phyloP scores from a whole-genome alignment of 495 filamentous ascomycete genomes.

The Pyronema domesticum region DNA sequence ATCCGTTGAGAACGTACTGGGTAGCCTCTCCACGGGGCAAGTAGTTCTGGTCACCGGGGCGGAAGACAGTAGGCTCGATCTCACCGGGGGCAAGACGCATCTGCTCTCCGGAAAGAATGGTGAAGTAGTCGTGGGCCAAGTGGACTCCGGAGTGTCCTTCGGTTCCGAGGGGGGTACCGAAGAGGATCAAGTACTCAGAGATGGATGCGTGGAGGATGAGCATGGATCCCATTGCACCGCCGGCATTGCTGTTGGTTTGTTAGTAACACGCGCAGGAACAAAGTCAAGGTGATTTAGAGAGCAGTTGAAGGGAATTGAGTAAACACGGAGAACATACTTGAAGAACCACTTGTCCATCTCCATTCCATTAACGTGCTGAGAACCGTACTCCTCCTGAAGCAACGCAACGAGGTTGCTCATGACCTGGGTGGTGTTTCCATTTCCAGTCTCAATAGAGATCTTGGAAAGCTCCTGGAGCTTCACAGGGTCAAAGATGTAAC shows the following conservation, averaged over 20 bases:
- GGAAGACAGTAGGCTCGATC: conserved; percentile 57
- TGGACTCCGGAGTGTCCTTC: conserved; percentile 76
- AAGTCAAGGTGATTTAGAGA: neutral
- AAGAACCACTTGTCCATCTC: conserved; percentile 49
- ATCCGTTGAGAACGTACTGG: conserved; percentile 69
- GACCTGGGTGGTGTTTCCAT: conserved; percentile 45
- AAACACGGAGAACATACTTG: conserved; percentile 29
- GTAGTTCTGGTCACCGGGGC: conserved; percentile 58
- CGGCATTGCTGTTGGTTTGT: conserved; percentile 39
- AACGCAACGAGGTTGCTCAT: conserved; percentile 33
- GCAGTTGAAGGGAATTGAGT: neutral
- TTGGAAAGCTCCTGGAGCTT: conserved; percentile 51
- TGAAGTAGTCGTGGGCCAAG: conserved; percentile 84
- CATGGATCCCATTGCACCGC: conserved; percentile 79
- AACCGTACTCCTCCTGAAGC: conserved; percentile 30
- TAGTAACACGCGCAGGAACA: too few relatives aligned
- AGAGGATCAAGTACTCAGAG: conserved; percentile 69
- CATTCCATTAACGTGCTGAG: conserved; percentile 35
- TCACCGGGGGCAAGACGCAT: conserved; percentile 50
- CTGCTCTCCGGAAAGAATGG: conserved; percentile 63
- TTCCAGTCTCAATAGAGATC: conserved; percentile 48
- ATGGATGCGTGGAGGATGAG: conserved; percentile 64
- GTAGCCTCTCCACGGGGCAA: conserved; percentile 56
- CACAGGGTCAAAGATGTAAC: conserved; percentile 57
- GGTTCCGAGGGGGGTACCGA: conserved; percentile 70